Conservation (phyloP, 192 early-diverging fungal genomes). For the Coemansia sp. region DNA sequence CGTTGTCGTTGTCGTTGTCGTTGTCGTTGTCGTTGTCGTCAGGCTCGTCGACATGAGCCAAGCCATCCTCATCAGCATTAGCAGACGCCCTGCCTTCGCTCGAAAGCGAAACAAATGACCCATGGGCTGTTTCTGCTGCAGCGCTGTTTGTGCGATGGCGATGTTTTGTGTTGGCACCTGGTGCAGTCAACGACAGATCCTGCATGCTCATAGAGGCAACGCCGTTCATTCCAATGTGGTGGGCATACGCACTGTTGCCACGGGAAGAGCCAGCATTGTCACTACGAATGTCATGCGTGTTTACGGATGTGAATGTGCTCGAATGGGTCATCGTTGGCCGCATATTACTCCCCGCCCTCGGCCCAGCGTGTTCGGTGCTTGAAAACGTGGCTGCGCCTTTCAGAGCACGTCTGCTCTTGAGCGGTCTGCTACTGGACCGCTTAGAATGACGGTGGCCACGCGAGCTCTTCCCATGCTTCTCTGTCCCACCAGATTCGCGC, state of each 20-base stretch:
- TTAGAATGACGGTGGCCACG: not conserved
- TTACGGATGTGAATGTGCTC: slow-evolving; percentile 18
- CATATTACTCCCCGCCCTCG: not conserved
- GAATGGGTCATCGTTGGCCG: slow-evolving; percentile 9
- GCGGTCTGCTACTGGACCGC: slow-evolving; percentile 1
- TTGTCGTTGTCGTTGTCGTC: slow-evolving; percentile 13
- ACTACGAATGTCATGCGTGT: not conserved
- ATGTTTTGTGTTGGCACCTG: not conserved
- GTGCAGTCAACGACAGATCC: slow-evolving; percentile 18
- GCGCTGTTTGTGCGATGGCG: slow-evolving; percentile 24
- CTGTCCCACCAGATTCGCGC: not conserved
- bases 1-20: slow-evolving; percentile 13
- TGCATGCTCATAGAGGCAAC: slow-evolving; percentile 41
- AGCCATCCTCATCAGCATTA: not conserved
- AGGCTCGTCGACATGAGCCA: not conserved
- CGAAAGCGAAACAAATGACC: slow-evolving; percentile 15
- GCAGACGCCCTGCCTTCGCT: not conserved
- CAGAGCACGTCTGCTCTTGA: not conserved
- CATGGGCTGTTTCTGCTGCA: slow-evolving; percentile 10
- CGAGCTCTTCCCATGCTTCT: not conserved
- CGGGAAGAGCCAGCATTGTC: not conserved
- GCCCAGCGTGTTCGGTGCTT: slow-evolving; percentile 1
- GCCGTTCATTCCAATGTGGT: slow-evolving; percentile 9
- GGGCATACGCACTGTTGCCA: not conserved
- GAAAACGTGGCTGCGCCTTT: slow-evolving; percentile 21